phyloP scores from a whole-genome alignment of 1,139 yeast genomes.

The Yamadazyma friedrichii region DNA sequence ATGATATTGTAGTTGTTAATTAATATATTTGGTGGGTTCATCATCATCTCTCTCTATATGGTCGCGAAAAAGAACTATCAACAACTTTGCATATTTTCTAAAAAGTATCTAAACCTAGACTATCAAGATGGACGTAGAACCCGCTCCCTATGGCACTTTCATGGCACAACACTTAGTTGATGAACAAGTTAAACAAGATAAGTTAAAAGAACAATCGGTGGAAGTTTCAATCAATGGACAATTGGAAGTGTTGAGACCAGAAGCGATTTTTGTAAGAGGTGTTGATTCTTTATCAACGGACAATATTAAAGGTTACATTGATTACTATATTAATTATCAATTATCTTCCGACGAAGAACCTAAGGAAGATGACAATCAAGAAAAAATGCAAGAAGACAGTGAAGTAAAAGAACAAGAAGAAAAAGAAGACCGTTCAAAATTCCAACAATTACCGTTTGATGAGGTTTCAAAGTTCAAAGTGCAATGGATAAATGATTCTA shows the following conservation, averaged over 20 bases:
- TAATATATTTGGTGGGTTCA: neutral
- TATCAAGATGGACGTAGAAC: slow-evolving; percentile 18
- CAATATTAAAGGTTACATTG: slow-evolving; percentile 58
- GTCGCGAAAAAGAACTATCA: neutral
- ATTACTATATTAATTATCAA: slow-evolving; percentile 44
- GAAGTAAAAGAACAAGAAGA: slow-evolving; percentile 14
- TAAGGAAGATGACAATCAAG: slow-evolving; percentile 20
- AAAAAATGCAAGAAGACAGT: slow-evolving; percentile 17
- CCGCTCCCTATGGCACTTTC: slow-evolving; percentile 45
- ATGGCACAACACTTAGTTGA: slow-evolving; percentile 41
- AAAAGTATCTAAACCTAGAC: no score
- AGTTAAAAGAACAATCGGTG: slow-evolving; percentile 32
- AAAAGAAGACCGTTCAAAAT: neutral
- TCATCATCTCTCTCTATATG: neutral
- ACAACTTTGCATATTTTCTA: neutral
- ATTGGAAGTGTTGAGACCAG: slow-evolving; percentile 38
- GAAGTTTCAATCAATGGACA: slow-evolving; percentile 34
- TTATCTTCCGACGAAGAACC: slow-evolving; percentile 11
- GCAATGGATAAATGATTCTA: slow-evolving; percentile 71
- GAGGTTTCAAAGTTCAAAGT: slow-evolving; percentile 41
- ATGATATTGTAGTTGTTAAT: neutral
- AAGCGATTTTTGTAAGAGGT: slow-evolving; percentile 56
- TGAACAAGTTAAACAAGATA: slow-evolving; percentile 32
- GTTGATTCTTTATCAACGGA: slow-evolving; percentile 68
- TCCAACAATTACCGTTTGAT: slow-evolving; percentile 20